phyloP scores from a whole-genome alignment of 2,329 filamentous ascomycete species.

The Diaporthe ampelina region DNA sequence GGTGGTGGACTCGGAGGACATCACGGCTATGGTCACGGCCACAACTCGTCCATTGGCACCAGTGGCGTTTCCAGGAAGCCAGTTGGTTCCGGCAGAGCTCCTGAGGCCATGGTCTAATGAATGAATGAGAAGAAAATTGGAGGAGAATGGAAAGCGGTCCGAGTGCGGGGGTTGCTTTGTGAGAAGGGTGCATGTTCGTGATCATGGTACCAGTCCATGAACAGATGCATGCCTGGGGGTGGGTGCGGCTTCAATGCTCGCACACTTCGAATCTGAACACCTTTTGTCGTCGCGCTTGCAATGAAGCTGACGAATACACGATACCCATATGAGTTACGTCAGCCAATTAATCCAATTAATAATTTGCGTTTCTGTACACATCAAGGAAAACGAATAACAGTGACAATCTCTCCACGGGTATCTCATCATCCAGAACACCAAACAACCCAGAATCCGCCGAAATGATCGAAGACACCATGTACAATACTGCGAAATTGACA shows the following conservation, averaged over 20 bases:
- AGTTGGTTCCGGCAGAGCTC: conserved; percentile 9
- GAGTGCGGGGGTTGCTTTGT: accelerated
- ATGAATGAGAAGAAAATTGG: background rate
- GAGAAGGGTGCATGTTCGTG: too few species aligned
- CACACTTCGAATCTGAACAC: background rate
- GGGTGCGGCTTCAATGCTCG: background rate
- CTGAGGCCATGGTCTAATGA: conserved; percentile 37
- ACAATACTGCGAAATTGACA: background rate
- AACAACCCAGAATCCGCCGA: background rate
- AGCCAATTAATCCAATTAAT: conserved; percentile 4
- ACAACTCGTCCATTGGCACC: conserved; percentile 19
- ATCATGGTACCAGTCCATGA: background rate
- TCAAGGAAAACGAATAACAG: background rate
- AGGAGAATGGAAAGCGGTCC: too few species aligned
- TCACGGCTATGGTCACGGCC: background rate
- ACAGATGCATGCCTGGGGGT: background rate
- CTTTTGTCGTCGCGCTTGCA: background rate
- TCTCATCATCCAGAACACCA: conserved; percentile 7
- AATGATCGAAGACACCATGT: background rate
- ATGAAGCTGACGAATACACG: conserved; percentile 5
- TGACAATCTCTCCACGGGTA: conserved; percentile 29
- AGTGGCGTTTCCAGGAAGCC: conserved; percentile 37
- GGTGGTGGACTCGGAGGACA: background rate
- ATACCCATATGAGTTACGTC: conserved; percentile 27
- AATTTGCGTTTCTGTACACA: background rate